Evolutionary conservation across 352 stramenopile species (phyloP), one percentile per base, ranked within the genome.

Genomic region (Thalassiosira hispida): DNA sequence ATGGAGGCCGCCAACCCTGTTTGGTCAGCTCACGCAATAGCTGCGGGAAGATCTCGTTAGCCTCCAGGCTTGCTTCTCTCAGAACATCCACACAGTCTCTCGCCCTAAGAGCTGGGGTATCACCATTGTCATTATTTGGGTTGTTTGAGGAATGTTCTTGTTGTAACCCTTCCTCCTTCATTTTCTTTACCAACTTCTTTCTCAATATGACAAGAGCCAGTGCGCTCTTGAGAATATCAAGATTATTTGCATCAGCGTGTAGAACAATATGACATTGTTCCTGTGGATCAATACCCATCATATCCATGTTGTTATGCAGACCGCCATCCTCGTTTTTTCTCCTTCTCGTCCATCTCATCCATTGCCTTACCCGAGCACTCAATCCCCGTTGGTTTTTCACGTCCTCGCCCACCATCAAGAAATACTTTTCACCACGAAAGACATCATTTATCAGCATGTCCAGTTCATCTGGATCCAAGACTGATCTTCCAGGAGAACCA

Each of bases 201-300:
- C 87, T 68, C 38, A 92, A 53, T 23, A 84, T 76, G 9, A 81
- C 69, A 38, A 92, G 67, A 25, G 87, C 87, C 38, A 92, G 69
- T n/a, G 83, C 84, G 71, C 77, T 85, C 60, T 91, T 91, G 7
- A 90, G 69, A 72, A 91, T 91, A 73, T 91, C 85, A 4, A 84
- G 35, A 61, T 90, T 91, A 22, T 76, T 90, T 9, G 85, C 85
- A 65, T 83, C 70, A 56, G 73, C 61, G 62, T 91, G 82, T 16
- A 91, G 68, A n/a, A 91, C 85, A 53, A 91, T 85, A 52, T 91
- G 83, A 62, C 82, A 91, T 56, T 91, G 73, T 42, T 87, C 82
- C 51, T 83, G 63, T 20, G 80, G 55, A 60, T 78, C 66, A 74
- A 67, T 77, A 0, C 52, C 16, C 6, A 44, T 11, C 8, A 38